A percentile compares a stretch with the other conserved stretches of the same genome.
phyloP scores from a whole-genome alignment of 2,329 filamentous ascomycete species.

The Graphilbum ipis-grandicollis region DNA sequence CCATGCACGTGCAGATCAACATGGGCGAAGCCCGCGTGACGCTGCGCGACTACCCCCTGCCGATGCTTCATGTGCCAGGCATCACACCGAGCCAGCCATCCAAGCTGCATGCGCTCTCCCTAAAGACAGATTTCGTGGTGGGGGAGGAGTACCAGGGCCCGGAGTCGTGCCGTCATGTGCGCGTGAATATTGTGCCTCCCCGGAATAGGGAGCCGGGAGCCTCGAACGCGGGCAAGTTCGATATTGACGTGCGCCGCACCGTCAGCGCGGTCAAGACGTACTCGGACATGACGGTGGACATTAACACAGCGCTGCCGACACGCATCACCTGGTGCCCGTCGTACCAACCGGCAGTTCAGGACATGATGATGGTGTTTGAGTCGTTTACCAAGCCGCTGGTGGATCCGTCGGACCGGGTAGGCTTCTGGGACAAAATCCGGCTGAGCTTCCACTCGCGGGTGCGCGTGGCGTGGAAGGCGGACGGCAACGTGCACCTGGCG shows the following conservation, averaged over 20 bases:
- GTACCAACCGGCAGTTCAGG: conserved; percentile 93
- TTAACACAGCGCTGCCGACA: conserved; percentile 84
- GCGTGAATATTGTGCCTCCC: conserved; percentile 70
- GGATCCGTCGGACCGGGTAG: conserved; percentile 82
- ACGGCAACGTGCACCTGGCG: conserved; percentile 85
- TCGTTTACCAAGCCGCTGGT: conserved; percentile 92
- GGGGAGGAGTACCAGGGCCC: conserved; percentile 79
- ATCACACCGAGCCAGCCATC: conserved; percentile 66
- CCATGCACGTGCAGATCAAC: conserved; percentile 74
- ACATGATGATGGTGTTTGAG: conserved; percentile 99
- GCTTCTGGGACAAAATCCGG: conserved; percentile 98
- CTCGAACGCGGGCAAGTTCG: conserved; percentile 48
- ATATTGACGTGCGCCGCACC: conserved; percentile 74
- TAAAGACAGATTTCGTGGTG: conserved; percentile 85
- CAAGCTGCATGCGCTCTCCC: conserved; percentile 61
- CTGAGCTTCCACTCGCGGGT: conserved; percentile 87
- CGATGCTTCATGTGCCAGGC: conserved; percentile 75
- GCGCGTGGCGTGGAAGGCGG: conserved; percentile 79
- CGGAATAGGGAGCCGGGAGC: conserved; percentile 33
- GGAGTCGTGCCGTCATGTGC: conserved; percentile 63
- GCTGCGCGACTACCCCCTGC: conserved; percentile 83
- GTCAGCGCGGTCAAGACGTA: conserved; percentile 93
- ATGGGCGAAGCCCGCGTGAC: conserved; percentile 83
- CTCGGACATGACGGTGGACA: conserved; percentile 78
- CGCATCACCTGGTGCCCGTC: conserved; percentile 94